Conservation (phyloP, 352 stramenopile species). For the Pythium pyrilobum region DNA sequence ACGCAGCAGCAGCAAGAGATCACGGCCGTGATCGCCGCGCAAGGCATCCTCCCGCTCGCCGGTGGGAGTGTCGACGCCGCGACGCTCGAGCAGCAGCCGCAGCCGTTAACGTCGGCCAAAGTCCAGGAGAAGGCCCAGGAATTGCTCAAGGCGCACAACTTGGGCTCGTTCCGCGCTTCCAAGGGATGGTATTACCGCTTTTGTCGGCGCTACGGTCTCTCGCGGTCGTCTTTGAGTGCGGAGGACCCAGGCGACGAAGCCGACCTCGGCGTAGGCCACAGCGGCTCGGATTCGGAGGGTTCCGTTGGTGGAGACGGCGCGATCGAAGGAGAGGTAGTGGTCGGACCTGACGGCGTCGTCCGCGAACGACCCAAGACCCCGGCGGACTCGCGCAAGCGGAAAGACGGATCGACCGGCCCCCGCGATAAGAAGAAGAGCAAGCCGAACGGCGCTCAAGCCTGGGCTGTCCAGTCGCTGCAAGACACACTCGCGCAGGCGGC, state of each 20-base stretch:
- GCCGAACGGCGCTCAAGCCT: background rate
- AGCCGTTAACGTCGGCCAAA: constrained; percentile 14
- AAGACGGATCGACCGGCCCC: background rate
- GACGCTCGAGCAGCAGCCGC: background rate
- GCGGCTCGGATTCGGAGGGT: constrained; percentile 7
- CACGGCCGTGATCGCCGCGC: background rate
- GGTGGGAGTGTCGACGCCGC: background rate
- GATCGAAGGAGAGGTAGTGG: no score
- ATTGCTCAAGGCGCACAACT: constrained; percentile 19
- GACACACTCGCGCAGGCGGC: constrained; percentile 16
- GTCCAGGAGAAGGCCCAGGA: constrained; percentile 21
- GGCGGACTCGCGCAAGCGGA: background rate
- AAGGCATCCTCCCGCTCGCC: background rate
- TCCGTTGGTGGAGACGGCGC: constrained; percentile 3
- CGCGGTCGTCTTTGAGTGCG: constrained; percentile 23
- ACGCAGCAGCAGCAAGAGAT: constrained; percentile 8
- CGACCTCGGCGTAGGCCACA: constrained; percentile 3
- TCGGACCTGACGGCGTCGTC: background rate
- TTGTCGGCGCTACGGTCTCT: constrained; percentile 56
- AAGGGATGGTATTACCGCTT: constrained; percentile 82
- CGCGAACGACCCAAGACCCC: background rate
- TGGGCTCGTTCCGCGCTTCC: constrained; percentile 33
- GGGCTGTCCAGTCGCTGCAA: constrained; percentile 19
- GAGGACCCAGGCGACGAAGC: background rate
- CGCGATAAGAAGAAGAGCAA: constrained; percentile 8